Conservation (phyloP, 164 flowering plant genomes). For the Berberis vulgaris region DNA sequence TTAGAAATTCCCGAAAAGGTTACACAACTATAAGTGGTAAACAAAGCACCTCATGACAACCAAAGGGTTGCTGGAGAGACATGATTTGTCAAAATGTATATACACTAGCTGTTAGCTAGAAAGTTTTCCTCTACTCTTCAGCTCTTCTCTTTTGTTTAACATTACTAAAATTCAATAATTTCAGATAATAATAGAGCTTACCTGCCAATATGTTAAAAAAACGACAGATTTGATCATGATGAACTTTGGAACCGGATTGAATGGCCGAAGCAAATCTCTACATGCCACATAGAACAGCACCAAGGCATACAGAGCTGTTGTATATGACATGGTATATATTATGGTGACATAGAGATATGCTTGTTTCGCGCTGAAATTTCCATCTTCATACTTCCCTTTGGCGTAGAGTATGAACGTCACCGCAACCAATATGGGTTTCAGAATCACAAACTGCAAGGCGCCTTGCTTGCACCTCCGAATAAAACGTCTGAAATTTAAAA, state of each 20-base stretch:
- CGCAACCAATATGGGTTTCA: slow-evolving; percentile 82
- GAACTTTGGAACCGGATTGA: slow-evolving; percentile 97
- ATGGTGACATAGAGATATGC: slow-evolving; percentile 86
- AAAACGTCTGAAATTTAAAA: slow-evolving; percentile 55
- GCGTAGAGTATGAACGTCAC: slow-evolving; percentile 82
- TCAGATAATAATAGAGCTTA: slow-evolving; percentile 13
- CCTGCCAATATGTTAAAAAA: slow-evolving; percentile 99
- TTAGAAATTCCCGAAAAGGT: too few relatives aligned
- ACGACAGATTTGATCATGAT: slow-evolving; percentile 91
- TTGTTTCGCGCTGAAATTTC: slow-evolving; percentile 83
- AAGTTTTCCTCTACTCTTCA: too few relatives aligned
- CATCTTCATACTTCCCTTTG: slow-evolving; percentile 90
- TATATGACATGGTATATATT: slow-evolving; percentile 83
- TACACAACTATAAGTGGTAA: too few relatives aligned
- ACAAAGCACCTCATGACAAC: too few relatives aligned
- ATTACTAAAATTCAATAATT: neutral
- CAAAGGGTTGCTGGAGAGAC: too few relatives aligned
- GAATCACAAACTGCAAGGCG: slow-evolving; percentile 93
- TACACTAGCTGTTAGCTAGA: too few relatives aligned
- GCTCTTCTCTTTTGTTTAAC: too few relatives aligned
- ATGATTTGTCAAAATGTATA: too few relatives aligned
- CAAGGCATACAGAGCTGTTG: slow-evolving; percentile 92
- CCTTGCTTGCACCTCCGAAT: slow-evolving; percentile 98
- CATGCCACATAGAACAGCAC: slow-evolving; percentile 93
- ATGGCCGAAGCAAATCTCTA: slow-evolving; percentile 89